These are phyloP conservation scores for Cladophialophora bantiana DNA, from an alignment of 2,329 filamentous ascomycete genomes.

Conservation along the genomic window DNA sequence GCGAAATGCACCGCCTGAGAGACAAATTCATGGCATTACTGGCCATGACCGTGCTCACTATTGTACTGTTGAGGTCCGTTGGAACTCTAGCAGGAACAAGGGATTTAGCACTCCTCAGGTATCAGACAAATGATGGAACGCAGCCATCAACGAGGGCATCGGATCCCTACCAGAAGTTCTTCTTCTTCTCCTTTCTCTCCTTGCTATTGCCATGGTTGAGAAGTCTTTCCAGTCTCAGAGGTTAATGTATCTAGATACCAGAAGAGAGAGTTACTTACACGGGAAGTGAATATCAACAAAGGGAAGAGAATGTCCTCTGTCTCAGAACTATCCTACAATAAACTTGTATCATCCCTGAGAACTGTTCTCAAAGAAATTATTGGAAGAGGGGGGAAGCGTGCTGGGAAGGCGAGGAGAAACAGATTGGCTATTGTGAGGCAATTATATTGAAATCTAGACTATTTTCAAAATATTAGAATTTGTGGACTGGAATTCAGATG, in stretches of 20 bases:
- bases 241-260: too few species aligned
- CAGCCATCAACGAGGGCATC: not conserved
- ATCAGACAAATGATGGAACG: not conserved
- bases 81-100: not conserved
- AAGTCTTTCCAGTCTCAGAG: not conserved
- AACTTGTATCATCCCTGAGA: too few species aligned
- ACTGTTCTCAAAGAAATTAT: too few species aligned
- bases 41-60: not conserved
- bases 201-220: not conserved
- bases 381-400: too few species aligned
- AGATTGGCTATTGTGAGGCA: too few species aligned
- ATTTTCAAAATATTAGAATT: too few species aligned
- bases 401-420: too few species aligned
- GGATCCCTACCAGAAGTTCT: not conserved
- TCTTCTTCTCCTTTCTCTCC: not conserved
- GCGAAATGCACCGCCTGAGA: not conserved
- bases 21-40: not conserved
- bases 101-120: not conserved
- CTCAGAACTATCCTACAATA: too few species aligned
- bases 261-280: too few species aligned
- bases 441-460: too few species aligned
- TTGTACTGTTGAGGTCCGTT: not conserved
- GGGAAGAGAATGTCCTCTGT: too few species aligned
- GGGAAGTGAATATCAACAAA: not conserved
- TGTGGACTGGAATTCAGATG: too few species aligned